Evolutionary conservation across 768 basidiomycete species (phyloP).

Genomic region (Zangia roseola): DNA sequence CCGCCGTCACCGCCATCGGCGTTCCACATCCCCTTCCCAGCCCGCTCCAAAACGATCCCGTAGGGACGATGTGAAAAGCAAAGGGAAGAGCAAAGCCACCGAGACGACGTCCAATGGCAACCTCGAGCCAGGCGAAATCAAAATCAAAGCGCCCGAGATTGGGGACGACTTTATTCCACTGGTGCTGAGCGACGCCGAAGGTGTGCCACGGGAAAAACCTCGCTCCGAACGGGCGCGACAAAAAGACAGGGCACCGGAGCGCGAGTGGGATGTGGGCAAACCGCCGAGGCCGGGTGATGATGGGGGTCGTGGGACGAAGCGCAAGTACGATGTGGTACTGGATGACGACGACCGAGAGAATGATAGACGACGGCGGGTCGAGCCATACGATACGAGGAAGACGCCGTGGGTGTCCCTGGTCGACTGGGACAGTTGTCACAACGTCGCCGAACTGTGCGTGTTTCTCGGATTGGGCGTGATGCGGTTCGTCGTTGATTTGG

Average conservation of each 20-base stretch:
- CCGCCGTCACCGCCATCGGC: slow-evolving; percentile 6
- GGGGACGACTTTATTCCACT: slow-evolving; percentile 36
- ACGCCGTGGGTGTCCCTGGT: slow-evolving; percentile 69
- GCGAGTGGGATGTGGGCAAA: slow-evolving; percentile 44
- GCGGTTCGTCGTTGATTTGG: slow-evolving; percentile 1
- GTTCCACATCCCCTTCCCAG: slow-evolving; percentile 15
- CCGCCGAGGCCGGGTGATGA: slow-evolving; percentile 21
- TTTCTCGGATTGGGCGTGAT: not conserved
- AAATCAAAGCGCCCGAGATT: slow-evolving; percentile 11
- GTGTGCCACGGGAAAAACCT: slow-evolving; percentile 4
- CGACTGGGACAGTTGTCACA: slow-evolving; percentile 70
- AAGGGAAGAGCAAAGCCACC: slow-evolving; percentile 16
- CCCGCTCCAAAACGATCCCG: slow-evolving; percentile 19
- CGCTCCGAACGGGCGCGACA: slow-evolving; percentile 18
- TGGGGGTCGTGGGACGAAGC: slow-evolving; percentile 35
- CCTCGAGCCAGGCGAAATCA: slow-evolving; percentile 11
- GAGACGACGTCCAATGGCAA: slow-evolving; percentile 7
- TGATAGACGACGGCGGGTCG: slow-evolving; percentile 52
- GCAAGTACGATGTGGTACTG: slow-evolving; percentile 44
- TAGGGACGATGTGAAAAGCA: not conserved
- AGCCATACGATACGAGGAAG: slow-evolving; percentile 51
- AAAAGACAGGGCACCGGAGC: slow-evolving; percentile 25
- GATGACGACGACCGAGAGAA: slow-evolving; percentile 38
- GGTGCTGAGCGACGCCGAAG: slow-evolving; percentile 16
- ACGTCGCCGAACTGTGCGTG: slow-evolving; percentile 83